These are phyloP conservation scores for Kwoniella pini DNA, from an alignment of 768 basidiomycete species.

Conservation along the genomic window DNA sequence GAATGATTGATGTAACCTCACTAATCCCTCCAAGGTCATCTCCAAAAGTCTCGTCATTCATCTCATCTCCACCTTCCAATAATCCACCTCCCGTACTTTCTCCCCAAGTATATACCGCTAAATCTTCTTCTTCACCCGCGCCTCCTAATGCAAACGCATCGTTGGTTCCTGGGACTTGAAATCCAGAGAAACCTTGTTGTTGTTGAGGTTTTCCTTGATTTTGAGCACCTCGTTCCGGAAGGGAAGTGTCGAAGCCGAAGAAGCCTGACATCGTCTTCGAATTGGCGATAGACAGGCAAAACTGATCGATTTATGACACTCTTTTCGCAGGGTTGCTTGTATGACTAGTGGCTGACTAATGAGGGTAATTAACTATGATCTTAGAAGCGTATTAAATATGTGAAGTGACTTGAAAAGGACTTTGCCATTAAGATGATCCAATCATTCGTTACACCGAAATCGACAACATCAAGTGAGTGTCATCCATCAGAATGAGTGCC, in stretches of 20 bases:
- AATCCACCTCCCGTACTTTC: slow-evolving; percentile 69
- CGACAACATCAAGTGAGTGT: too few species aligned
- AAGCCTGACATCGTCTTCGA: slow-evolving; percentile 49
- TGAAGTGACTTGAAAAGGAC: too few species aligned
- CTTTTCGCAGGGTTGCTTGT: too few species aligned
- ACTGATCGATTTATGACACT: too few species aligned
- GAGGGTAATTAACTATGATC: too few species aligned
- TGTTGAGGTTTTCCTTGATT: slow-evolving; percentile 3
- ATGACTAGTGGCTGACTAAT: too few species aligned
- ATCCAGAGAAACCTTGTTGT: slow-evolving; percentile 19
- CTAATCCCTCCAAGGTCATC: slow-evolving; percentile 66
- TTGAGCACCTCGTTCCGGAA: slow-evolving; percentile 40
- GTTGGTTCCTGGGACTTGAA: slow-evolving; percentile 17
- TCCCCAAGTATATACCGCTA: slow-evolving; percentile 91
- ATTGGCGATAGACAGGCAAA: not conserved
- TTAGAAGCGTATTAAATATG: too few species aligned
- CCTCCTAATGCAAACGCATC: slow-evolving; percentile 30
- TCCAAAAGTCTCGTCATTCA: slow-evolving; percentile 98
- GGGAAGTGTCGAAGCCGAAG: slow-evolving; percentile 53
- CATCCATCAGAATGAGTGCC: too few species aligned
- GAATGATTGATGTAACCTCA: slow-evolving; percentile 57
- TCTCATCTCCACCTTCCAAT: slow-evolving; percentile 84
- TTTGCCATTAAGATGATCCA: too few species aligned
- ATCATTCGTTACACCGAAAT: too few species aligned
- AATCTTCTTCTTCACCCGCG: slow-evolving; percentile 64